Evolutionary conservation across 169 alveolate genomes (phyloP), one percentile per base, ranked within the genome.

Genomic region (Babesia bigemina): DNA sequence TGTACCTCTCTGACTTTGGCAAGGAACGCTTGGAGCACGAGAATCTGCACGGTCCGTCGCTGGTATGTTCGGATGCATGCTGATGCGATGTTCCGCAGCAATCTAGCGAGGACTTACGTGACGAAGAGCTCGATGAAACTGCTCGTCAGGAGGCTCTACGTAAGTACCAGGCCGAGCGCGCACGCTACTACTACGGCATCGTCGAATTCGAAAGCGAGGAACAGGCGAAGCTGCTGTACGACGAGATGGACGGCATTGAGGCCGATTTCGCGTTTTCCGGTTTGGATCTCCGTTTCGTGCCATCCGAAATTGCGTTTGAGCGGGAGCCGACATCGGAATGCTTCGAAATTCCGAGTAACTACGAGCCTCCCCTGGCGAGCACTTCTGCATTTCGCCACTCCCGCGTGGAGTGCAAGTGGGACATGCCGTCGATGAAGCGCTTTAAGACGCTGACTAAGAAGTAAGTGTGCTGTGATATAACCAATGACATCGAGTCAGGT

Each of bases 391-490:
- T 94, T 44, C 95, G 96, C 48, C 99, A 97, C 81, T 94, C 98
- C 45, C 87, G 91, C 74, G 98, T 95, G 4, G 92, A 92, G 83
- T 85, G 97, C 71, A 94, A 98, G 28, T 97, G 99, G 99, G 99
- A 97, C 63, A 93, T 95, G 84, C 92, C 96, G 39, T 95, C 97
- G 42, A 92, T 91, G 44, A 92, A 94, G 70, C 90, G 98, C 76
- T 90, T 91, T 63, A 87, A 95, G 66, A 90, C 95, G 63, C 82
- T 92, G 21, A 91, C 88, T 10, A 69, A 76, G 49, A 86, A 75
- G 92, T 85, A 8, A 0, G 56, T 39, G 6, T 16, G 33, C 47
- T 0, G 21, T 26, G 0, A 16, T 10, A 17, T 56, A 44, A 10
- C 58, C 11, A 29, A 17, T 44, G 14, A 21, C 19, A 17, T 8